Percentiles rank a stretch among this genome's conserved stretches.
Conservation (phyloP, 306 rosid genomes). For the Acacia crassicarpa region DNA sequence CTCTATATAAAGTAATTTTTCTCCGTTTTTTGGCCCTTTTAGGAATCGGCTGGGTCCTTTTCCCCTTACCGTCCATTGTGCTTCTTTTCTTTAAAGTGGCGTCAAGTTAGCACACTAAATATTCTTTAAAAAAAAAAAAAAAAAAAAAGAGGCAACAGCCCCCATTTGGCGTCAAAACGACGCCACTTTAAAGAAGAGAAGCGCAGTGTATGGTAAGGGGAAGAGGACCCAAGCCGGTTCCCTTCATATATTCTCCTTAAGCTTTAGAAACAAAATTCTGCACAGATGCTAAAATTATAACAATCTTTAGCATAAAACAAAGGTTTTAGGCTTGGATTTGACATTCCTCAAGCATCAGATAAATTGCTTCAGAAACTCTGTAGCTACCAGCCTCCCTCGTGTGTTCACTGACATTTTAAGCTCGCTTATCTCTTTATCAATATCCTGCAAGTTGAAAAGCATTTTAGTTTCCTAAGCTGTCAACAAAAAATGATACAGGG, state of each 20-base stretch:
- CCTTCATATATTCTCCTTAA: slow-evolving; percentile 7
- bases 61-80: too few species aligned
- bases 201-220: too few species aligned
- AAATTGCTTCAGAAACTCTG: slow-evolving; percentile 94
- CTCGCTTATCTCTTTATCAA: slow-evolving; percentile 89
- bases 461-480: not conserved
- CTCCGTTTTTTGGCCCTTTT: not conserved
- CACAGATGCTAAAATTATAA: not conserved
- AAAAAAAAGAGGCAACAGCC: too few species aligned
- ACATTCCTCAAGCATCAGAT: slow-evolving; percentile 43
- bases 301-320: slow-evolving; percentile 17
- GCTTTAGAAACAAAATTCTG: slow-evolving; percentile 25
- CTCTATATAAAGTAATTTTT: not conserved
- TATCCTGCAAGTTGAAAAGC: slow-evolving; percentile 63
- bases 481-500: not conserved
- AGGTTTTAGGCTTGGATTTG: slow-evolving; percentile 26
- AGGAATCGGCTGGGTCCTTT: too few species aligned
- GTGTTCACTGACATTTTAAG: slow-evolving; percentile 96
- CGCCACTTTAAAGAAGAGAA: too few species aligned
- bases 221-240: too few species aligned
- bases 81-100: too few species aligned
- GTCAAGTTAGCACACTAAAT: too few species aligned
- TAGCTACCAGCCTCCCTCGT: slow-evolving; percentile 91
- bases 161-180: too few species aligned
- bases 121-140: too few species aligned